phyloP scores from a whole-genome alignment of 1,284 basidiomycete species.

The Bondarzewia mesenterica region DNA sequence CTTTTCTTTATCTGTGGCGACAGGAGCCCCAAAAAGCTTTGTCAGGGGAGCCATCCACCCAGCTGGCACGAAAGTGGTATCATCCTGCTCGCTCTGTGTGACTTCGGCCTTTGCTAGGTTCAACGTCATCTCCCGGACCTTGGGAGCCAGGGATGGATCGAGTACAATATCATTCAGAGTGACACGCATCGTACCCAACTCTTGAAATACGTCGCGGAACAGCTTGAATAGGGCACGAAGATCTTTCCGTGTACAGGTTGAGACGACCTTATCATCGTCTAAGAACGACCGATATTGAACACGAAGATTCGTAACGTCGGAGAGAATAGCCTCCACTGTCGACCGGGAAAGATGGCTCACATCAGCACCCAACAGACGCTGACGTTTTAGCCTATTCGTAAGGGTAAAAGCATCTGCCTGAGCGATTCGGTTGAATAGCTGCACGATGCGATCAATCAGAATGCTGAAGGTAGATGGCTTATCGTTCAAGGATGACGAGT shows the following conservation, averaged over 20 bases:
- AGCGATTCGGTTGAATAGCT: slow-evolving; percentile 62
- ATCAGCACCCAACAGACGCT: slow-evolving; percentile 79
- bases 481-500: slow-evolving; percentile 60
- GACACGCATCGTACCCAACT: slow-evolving; percentile 77
- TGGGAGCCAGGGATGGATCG: slow-evolving; percentile 70
- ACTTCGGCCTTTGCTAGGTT: slow-evolving; percentile 50
- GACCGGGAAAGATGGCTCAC: slow-evolving; percentile 82
- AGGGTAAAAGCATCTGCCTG: slow-evolving; percentile 86
- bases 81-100: slow-evolving; percentile 24
- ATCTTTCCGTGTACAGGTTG: slow-evolving; percentile 73
- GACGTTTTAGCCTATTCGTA: slow-evolving; percentile 85
- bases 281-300: slow-evolving; percentile 69
- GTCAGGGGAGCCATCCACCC: slow-evolving; percentile 82
- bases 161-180: slow-evolving; percentile 88
- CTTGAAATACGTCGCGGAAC: slow-evolving; percentile 78
- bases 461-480: slow-evolving; percentile 43
- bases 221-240: slow-evolving; percentile 80
- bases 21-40: slow-evolving; percentile 49
- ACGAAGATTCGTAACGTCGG: slow-evolving; percentile 67
- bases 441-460: slow-evolving; percentile 66
- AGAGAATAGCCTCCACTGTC: slow-evolving; percentile 72
- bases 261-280: slow-evolving; percentile 58
- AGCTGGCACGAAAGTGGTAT: slow-evolving; percentile 23
- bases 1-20: slow-evolving; percentile 12
- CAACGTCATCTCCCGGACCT: slow-evolving; percentile 65